Base-by-base conservation (phyloP, 2,329 filamentous ascomycete genomes). In the Pseudogymnoascus sp. region DNA sequence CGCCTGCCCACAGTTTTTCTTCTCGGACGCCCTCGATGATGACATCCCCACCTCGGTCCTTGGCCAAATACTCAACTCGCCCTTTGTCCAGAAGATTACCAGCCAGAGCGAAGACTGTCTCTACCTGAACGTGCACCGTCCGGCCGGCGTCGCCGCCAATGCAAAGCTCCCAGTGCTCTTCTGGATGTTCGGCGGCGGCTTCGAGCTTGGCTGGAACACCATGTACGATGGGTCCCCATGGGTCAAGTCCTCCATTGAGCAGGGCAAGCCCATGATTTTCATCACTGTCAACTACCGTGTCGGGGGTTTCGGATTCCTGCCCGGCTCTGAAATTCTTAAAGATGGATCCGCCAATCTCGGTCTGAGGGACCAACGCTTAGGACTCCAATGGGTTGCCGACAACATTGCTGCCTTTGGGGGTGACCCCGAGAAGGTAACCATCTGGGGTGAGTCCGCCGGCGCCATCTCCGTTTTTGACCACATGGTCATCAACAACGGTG, bases 211-310 rank as follows among this genome's bases (percentile, higher is more conserved):
- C 24, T 81, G 73, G 64, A 80, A 73, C 63, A 73, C 71, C 63
- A 81, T 78, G 73, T 87, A 85, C 67, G 82, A 86, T 64, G 82
- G 75, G 3, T 73, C 76, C 3, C 75, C 74, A 43, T 74, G 85
- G 10, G 68, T 87, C 0, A 61, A 70, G 1, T 76, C 77, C 14
- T 82, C 78, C 2, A 71, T 84, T 38, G 64, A 70, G 2, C 73
- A 73, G 61, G 79, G 79, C 33, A 84, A 89, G 74, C 86, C 88
- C 0, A 85, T 93, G 66, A 76, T 96, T 56, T 90, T 87, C 62
- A 89, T 93, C 0, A 83, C 87, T 0, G 85, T 93, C 70, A 93
- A 92, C 76, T 93, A 96, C 75, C 86, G 89, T 1, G 78, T 90
- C 0, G 88, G 83, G 6, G 89, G 85, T 0, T 92, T 91, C 65